A percentile compares a stretch with the other conserved stretches of the same genome.
Conservation (phyloP, 768 basidiomycete genomes). For the Calocybe cyanea region DNA sequence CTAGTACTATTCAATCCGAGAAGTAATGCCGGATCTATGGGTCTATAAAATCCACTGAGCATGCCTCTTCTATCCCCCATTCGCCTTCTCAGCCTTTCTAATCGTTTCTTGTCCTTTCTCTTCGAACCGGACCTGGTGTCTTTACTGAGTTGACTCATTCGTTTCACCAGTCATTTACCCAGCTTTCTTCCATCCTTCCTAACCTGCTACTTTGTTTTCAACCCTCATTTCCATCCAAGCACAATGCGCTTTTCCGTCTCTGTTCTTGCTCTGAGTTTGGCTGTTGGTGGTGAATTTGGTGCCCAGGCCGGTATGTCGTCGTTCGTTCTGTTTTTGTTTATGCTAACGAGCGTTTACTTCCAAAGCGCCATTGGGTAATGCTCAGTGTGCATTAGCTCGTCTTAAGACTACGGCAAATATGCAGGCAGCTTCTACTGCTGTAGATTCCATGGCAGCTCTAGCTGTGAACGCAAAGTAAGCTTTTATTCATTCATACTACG, state of each 20-base stretch:
- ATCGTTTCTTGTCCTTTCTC: slow-evolving; percentile 4
- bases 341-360: background rate
- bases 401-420: slow-evolving; percentile 7
- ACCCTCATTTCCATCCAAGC: background rate
- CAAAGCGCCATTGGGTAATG: slow-evolving; percentile 3
- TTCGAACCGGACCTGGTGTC: slow-evolving; percentile 16
- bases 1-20: background rate
- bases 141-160: slow-evolving; percentile 10
- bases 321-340: background rate
- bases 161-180: slow-evolving; percentile 6
- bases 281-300: slow-evolving; percentile 7
- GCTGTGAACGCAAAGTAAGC: slow-evolving; percentile 4
- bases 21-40: background rate
- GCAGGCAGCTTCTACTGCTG: slow-evolving; percentile 3
- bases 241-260: slow-evolving; percentile 10
- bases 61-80: background rate
- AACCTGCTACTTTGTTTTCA: background rate
- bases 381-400: slow-evolving; percentile 5
- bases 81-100: slow-evolving; percentile 11
- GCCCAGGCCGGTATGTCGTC: slow-evolving; percentile 9
- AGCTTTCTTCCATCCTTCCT: slow-evolving; percentile 3
- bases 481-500: background rate
- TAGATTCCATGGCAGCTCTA: slow-evolving; percentile 2
- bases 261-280: slow-evolving; percentile 10
- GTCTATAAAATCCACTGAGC: slow-evolving; percentile 6